phyloP scores from a whole-genome alignment of 176 grass and related monocot genomes.

The Bothriochloa decipiens region DNA sequence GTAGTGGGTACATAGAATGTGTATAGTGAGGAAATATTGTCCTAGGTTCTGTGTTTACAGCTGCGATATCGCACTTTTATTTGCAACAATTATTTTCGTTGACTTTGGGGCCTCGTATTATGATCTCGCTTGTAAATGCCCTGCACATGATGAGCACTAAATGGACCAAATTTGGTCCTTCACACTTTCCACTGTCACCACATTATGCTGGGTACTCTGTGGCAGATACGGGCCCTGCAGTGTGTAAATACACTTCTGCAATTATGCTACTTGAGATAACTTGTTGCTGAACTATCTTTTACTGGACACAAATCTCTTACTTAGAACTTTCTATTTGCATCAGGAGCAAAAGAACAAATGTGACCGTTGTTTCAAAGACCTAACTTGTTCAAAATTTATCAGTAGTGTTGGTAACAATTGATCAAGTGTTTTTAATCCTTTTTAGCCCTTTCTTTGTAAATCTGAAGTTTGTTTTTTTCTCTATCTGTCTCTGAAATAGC shows the following conservation, averaged over 20 bases:
- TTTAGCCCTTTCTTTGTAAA: background rate
- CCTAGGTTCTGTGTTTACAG: conserved; percentile 26
- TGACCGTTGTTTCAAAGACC: too few species aligned
- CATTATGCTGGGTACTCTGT: too few species aligned
- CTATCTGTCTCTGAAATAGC: too few species aligned
- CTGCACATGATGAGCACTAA: conserved; percentile 46
- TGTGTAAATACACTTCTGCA: conserved; percentile 19
- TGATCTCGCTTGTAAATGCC: conserved; percentile 30
- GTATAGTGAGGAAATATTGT: conserved; percentile 28
- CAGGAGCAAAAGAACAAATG: background rate
- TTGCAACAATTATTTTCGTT: conserved; percentile 28
- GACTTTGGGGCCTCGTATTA: conserved; percentile 18
- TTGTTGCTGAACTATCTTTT: background rate
- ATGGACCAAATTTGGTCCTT: too few species aligned
- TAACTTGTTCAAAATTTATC: background rate
- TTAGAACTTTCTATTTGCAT: too few species aligned
- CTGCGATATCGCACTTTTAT: background rate
- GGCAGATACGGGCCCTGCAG: background rate
- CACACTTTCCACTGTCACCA: too few species aligned
- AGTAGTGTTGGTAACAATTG: too few species aligned
- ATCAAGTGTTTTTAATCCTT: background rate
- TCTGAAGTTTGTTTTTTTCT: background rate
- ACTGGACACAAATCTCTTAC: too few species aligned
- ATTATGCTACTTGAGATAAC: conserved; percentile 21
- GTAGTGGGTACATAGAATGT: conserved; percentile 4